A percentile compares a stretch with the other conserved stretches of the same genome.
Conservation (phyloP, 2,329 filamentous ascomycete genomes). For the Trichophyton benhamiae region DNA sequence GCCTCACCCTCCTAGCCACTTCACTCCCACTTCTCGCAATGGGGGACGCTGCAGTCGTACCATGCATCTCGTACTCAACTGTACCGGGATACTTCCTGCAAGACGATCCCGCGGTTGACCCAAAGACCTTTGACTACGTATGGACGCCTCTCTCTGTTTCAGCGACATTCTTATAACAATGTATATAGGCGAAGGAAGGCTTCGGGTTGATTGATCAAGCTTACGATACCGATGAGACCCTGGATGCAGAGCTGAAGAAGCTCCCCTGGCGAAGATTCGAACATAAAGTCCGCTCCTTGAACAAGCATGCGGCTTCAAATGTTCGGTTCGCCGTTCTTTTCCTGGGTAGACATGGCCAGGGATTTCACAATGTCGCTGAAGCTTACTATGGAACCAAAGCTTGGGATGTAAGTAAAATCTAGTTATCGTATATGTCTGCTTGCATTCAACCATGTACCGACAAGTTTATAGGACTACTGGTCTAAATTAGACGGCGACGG, state of each 20-base stretch:
- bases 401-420: conserved; percentile 54
- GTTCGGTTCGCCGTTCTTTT: conserved; percentile 45
- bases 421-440: conserved; percentile 15
- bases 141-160: conserved; percentile 6
- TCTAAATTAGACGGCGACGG: conserved; percentile 46
- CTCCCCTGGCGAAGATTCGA: conserved; percentile 47
- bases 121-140: conserved; percentile 39
- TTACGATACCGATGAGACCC: conserved; percentile 31
- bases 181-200: conserved; percentile 13
- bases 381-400: conserved; percentile 44
- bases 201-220: conserved; percentile 39
- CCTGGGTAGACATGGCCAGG: conserved; percentile 49
- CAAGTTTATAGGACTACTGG: conserved; percentile 41
- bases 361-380: conserved; percentile 50
- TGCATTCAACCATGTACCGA: neutral
- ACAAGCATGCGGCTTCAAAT: conserved; percentile 25
- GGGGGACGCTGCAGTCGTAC: conserved; percentile 6
- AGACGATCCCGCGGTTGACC: conserved; percentile 38
- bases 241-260: conserved; percentile 21
- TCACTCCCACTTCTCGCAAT: conserved; percentile 10
- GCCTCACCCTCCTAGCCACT: conserved; percentile 6
- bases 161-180: neutral
- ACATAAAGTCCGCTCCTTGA: conserved; percentile 37
- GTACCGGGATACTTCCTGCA: conserved; percentile 41
- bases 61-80: conserved; percentile 27